Base-by-base conservation (phyloP, 495 filamentous ascomycete genomes). In the Podospora didyma region DNA sequence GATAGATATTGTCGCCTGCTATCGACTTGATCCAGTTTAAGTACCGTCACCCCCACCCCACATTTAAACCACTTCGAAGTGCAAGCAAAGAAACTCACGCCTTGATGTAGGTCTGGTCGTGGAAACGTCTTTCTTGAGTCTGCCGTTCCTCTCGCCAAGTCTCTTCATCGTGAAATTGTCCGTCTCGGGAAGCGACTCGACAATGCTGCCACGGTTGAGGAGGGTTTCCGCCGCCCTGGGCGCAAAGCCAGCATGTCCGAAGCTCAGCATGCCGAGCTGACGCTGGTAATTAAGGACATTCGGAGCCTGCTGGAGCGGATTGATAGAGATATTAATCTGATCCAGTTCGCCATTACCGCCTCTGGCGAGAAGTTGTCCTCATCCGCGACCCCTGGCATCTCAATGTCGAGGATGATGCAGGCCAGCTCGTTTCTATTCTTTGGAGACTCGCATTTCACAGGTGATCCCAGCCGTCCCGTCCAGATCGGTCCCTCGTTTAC, bases 111-210 rank as follows among this genome's bases (percentile, higher is more conserved):
- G 60, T 90, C 92, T 59, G 90, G 91, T 5, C 84, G 95, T 62
- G 95, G 95, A n/a, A 97, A 99, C 65, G 90, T 91, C 0, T 89
- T 92, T 51, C 79, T 99, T 2, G 92, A 97, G 65, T 90, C 89
- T 21, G 93, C 95, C 1, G 85, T 96, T 9, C 84, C 83, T 10
- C 82, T 96, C 20, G 95, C 93, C 16, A 94, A 93, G 67, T 80
- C 85, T 31, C 77, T 99, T n/a, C 84, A 93, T 46, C 86, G 84
- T 70, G 90, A 96, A 28, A 96, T 99, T 41, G 86, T 96, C 61
- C 75, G 82, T 5, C 81, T 99, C 2, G 95, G 93, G 2, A 80
- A 87, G 37, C 83, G 90, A 45, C 73, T 97, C 10, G 83, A 84
- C 51, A 78, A 77, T 59, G 87, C 86, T 41, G 90, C 87, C 4